These are phyloP conservation scores for Cyclospora cayetanensis DNA, from an alignment of 169 alveolate species.

Conservation along the genomic window DNA sequence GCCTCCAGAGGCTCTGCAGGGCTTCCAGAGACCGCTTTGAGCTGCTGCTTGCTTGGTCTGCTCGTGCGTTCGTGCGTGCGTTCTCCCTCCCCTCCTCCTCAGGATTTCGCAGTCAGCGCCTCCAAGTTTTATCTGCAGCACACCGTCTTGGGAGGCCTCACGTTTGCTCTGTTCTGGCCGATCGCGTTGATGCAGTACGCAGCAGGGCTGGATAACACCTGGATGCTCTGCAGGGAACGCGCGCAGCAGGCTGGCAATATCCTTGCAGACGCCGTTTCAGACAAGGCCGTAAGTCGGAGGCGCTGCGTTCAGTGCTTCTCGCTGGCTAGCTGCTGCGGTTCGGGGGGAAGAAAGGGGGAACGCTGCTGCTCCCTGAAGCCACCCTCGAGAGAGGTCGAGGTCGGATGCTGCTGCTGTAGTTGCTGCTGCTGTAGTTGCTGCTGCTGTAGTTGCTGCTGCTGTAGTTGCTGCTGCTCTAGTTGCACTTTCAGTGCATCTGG, in stretches of 20 bases:
- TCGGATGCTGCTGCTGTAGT: neutral
- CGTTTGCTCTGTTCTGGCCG: conserved; percentile 86
- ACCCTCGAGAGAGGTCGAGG: no score
- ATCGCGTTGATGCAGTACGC: conserved; percentile 88
- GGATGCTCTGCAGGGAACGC: conserved; percentile 87
- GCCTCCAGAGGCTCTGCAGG: no score
- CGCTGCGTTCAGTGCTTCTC: no score
- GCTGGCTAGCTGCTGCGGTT: no score
- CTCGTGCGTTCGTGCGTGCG: neutral
- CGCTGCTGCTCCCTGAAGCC: no score
- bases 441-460: neutral
- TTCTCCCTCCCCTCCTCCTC: conserved; percentile 27
- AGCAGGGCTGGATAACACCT: conserved; percentile 89
- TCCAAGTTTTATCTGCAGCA: conserved; percentile 80
- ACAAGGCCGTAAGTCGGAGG: conserved; percentile 68
- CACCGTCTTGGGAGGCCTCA: conserved; percentile 79
- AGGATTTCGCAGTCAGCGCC: conserved; percentile 84
- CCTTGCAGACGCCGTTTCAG: conserved; percentile 90
- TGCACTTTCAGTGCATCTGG: neutral
- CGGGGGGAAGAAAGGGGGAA: no score
- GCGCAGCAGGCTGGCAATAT: conserved; percentile 90
- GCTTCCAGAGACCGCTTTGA: no score
- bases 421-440: neutral
- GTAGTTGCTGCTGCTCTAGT: neutral
- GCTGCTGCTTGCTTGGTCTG: neutral